Evolutionary conservation across 2,329 filamentous ascomycete genomes (phyloP), one percentile per base, ranked within the genome.

Genomic region (Stemphylium beticola): DNA sequence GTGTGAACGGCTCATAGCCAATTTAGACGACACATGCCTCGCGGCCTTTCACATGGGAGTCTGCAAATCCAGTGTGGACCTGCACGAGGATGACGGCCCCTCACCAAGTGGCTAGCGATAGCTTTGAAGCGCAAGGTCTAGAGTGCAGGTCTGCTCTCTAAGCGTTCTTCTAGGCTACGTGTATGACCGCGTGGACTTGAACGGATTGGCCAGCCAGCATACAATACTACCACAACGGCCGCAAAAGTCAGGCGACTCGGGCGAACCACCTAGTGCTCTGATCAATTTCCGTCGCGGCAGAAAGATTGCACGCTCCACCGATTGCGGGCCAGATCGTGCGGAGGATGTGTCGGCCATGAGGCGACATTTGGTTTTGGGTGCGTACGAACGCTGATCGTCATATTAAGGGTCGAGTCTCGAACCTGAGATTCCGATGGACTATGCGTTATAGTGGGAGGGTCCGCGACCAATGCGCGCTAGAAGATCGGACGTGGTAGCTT

Each of bases 241-340:
- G 46, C 46, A 42, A 32, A 38, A 37, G 26, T 44, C 36, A 15
- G 51, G 29, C 22, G 46, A 17, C 20, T 39, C 34, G 41, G 40
- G 15, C 40, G 51, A 54, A 50, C 46, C 29, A 44, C 26, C 22
- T 49, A 49, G 46, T 37, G 29, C 34, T 50, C 33, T 26, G 10
- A 37, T 41, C 24, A 45, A 38, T 38, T 45, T 54, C 40, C 41
- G 22, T 42, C 15, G 49, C 49, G 40, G 22, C 46, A 45, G 32
- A 36, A 26, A 45, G 32, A 45, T 53, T 41, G 49, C 49, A 24
- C 46, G 43, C 37, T 49, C 17, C 37, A 40, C 44, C 36, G 26
- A 48, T 41, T 29, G 22, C 49, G 39, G 43, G 49, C 49, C 49
- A 53, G 49, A 53, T 48, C 10, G 32, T 20, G 43, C 39, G 49